Evolutionary conservation across 345 rosid species (phyloP).

Genomic region (Boechera divaricarpa): DNA sequence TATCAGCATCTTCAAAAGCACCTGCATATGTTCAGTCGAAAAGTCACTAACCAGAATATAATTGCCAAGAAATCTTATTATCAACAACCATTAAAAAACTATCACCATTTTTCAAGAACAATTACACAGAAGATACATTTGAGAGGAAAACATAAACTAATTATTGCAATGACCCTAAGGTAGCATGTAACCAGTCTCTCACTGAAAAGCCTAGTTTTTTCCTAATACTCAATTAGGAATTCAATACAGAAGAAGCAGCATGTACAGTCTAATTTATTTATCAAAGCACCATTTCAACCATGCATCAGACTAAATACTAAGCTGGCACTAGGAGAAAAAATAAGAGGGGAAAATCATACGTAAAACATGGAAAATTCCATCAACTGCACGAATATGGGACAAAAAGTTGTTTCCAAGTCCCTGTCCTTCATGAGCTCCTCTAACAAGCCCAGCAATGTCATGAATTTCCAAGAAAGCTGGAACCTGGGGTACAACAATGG

Average conservation of each 20-base stretch:
- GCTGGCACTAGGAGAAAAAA: not conserved
- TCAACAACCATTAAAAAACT: not conserved
- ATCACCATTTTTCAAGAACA: not conserved
- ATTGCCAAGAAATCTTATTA: not conserved
- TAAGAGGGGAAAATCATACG: conserved; percentile 55
- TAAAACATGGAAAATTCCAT: conserved; percentile 96
- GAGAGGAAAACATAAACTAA: not conserved
- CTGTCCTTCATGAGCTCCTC: conserved; percentile 97
- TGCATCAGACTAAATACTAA: not conserved
- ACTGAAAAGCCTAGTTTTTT: too few species aligned
- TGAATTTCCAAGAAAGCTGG: conserved; percentile 95
- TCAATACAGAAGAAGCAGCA: conserved; percentile 1
- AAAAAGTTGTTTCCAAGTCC: conserved; percentile 96
- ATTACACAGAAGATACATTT: not conserved
- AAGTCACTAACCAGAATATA: conserved; percentile 24
- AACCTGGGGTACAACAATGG: conserved; percentile 53
- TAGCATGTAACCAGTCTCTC: not conserved
- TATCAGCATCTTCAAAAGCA: conserved; percentile 96
- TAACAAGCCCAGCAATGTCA: conserved; percentile 96
- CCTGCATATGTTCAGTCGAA: conserved; percentile 50
- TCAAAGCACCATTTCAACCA: conserved; percentile 13
- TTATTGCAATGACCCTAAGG: not conserved
- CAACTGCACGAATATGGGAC: conserved; percentile 98
- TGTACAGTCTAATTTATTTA: not conserved
- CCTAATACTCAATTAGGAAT: not conserved